phyloP scores from a whole-genome alignment of 441 rosid species.

The Pelargonium fulgidum region DNA sequence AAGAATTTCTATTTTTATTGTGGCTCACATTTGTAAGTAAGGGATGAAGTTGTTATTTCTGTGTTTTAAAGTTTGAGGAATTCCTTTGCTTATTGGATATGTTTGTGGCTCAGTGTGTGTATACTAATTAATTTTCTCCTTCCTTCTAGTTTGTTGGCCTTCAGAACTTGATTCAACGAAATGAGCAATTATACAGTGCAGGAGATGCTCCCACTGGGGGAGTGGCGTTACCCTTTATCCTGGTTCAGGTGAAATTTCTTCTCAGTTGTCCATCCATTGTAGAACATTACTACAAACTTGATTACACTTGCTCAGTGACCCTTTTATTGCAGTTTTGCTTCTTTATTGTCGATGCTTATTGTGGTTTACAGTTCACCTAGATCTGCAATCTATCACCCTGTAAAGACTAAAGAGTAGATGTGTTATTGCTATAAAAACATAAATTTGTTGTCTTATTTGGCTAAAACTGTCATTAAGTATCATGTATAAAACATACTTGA shows the following conservation, averaged over 20 bases:
- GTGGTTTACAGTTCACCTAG: no score
- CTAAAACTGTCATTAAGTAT: no score
- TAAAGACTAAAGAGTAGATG: no score
- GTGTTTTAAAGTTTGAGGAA: background rate
- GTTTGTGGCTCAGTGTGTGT: constrained; percentile 14
- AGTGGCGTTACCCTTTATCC: constrained; percentile 88
- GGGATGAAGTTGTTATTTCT: constrained; percentile 14
- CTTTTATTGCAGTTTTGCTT: no score
- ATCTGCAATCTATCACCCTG: no score
- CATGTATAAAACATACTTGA: no score
- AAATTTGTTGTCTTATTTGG: no score
- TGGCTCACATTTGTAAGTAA: constrained; percentile 6
- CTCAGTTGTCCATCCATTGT: constrained; percentile 13
- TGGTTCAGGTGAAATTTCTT: constrained; percentile 74
- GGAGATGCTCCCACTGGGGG: constrained; percentile 86
- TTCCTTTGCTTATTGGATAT: background rate
- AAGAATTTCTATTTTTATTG: constrained; percentile 17
- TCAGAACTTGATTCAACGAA: constrained; percentile 74
- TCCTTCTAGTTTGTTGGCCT: constrained; percentile 68
- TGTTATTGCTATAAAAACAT: no score
- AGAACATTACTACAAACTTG: background rate
- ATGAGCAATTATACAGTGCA: constrained; percentile 70
- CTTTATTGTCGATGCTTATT: no score
- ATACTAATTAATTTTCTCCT: constrained; percentile 10
- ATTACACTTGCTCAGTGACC: no score